Evolutionary conservation across 1,284 basidiomycete species (phyloP).

Genomic region (Austroboletus novae-zelandiae): DNA sequence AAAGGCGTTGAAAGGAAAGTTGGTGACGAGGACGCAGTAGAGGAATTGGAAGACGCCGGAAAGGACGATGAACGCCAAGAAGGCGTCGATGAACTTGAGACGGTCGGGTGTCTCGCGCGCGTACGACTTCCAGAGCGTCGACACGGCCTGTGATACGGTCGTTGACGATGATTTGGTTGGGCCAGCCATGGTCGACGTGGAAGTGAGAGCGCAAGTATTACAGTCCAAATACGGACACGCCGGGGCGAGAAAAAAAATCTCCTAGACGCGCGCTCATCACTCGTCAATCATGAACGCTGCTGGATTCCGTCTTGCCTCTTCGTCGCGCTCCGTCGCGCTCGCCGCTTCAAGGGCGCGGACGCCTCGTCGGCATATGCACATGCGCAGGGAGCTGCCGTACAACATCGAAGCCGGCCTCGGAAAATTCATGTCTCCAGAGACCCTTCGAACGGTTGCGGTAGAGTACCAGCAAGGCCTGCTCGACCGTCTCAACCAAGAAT

Average conservation of each 20-base stretch:
- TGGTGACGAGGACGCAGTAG: slow-evolving; percentile 89
- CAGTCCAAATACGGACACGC: too few relatives aligned
- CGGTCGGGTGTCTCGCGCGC: slow-evolving; percentile 73
- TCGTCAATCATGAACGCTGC: slow-evolving; percentile 24
- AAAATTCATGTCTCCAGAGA: slow-evolving; percentile 67
- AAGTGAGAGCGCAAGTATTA: background rate
- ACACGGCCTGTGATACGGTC: slow-evolving; percentile 42
- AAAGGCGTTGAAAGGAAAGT: slow-evolving; percentile 98
- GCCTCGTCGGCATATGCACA: slow-evolving; percentile 49
- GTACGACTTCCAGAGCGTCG: slow-evolving; percentile 78
- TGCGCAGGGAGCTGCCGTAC: slow-evolving; percentile 59
- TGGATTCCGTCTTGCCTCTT: slow-evolving; percentile 24
- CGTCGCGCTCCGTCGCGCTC: slow-evolving; percentile 18
- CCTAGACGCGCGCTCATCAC: background rate
- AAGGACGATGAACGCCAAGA: slow-evolving; percentile 90
- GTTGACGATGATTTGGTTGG: slow-evolving; percentile 36
- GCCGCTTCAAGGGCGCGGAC: slow-evolving; percentile 18
- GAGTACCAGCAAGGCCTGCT: slow-evolving; percentile 84
- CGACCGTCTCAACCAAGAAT: slow-evolving; percentile 69
- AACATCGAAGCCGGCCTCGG: slow-evolving; percentile 67
- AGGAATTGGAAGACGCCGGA: slow-evolving; percentile 89
- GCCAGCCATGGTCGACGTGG: slow-evolving; percentile 32
- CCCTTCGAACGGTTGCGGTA: slow-evolving; percentile 65
- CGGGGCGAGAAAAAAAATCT: too few relatives aligned
- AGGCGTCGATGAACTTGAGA: slow-evolving; percentile 92